Conservation (phyloP, 805 yeast species). For the Yamadazyma sp. region DNA sequence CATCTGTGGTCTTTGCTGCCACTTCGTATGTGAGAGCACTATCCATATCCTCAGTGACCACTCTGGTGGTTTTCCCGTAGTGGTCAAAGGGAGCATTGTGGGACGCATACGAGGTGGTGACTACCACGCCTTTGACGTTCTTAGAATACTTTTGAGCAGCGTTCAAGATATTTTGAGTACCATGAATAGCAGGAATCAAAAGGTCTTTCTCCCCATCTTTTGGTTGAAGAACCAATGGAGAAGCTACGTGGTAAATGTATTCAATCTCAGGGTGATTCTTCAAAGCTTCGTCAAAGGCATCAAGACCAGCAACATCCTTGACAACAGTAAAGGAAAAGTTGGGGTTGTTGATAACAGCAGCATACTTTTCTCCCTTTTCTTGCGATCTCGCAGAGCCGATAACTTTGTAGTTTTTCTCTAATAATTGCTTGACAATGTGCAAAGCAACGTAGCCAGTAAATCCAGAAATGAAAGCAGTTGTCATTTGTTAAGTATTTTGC, state of each 20-base stretch:
- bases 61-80: background rate
- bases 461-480: constrained; percentile 43
- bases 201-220: constrained; percentile 24
- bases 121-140: constrained; percentile 46
- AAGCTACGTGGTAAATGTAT: constrained; percentile 30
- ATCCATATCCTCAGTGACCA: constrained; percentile 5
- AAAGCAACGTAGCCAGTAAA: constrained; percentile 56
- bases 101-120: constrained; percentile 39
- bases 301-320: constrained; percentile 18
- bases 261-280: constrained; percentile 25
- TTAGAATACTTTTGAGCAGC: constrained; percentile 44
- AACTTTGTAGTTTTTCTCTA: constrained; percentile 42
- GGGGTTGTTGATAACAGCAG: constrained; percentile 19
- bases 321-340: constrained; percentile 23
- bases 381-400: constrained; percentile 51
- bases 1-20: constrained; percentile 2
- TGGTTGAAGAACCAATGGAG: constrained; percentile 24
- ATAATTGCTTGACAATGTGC: constrained; percentile 43
- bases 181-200: constrained; percentile 28
- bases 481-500: no score
- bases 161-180: constrained; percentile 39
- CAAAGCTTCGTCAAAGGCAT: constrained; percentile 27
- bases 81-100: constrained; percentile 6
- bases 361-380: constrained; percentile 40
- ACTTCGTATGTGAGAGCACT: constrained; percentile 6